Conservation (phyloP, 306 rosid genomes). For the Biancaea sappan region DNA sequence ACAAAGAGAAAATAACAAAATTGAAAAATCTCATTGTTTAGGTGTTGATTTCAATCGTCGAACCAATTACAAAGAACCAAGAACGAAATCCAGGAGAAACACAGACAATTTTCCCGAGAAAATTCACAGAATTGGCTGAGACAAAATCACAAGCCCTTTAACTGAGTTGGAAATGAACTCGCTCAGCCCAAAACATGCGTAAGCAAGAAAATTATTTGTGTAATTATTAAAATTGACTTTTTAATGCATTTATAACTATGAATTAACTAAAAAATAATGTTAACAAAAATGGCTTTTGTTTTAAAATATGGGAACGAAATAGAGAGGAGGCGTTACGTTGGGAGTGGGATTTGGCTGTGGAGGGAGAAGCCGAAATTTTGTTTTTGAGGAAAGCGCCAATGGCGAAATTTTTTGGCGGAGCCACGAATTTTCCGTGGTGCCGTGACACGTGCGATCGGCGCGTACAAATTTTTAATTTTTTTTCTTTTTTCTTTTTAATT, state of each 20-base stretch:
- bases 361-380: neutral
- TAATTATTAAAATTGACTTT: neutral
- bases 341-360: neutral
- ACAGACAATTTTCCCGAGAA: neutral
- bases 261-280: neutral
- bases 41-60: neutral
- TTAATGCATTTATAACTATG: neutral
- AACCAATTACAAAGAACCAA: neutral
- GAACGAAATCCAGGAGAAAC: neutral
- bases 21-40: neutral
- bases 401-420: neutral
- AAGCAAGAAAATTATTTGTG: neutral
- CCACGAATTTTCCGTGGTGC: neutral
- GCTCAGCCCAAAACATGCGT: neutral
- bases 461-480: neutral
- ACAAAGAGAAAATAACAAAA: neutral
- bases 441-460: neutral
- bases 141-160: neutral
- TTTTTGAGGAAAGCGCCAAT: conserved; percentile 8
- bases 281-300: neutral
- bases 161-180: neutral
- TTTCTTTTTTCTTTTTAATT: neutral
- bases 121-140: neutral
- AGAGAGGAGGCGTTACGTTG: neutral
- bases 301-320: neutral